Evolutionary conservation across 495 filamentous ascomycete genomes (phyloP), one percentile per base, ranked within the genome.

Genomic region (Penicillium pancosmium): DNA sequence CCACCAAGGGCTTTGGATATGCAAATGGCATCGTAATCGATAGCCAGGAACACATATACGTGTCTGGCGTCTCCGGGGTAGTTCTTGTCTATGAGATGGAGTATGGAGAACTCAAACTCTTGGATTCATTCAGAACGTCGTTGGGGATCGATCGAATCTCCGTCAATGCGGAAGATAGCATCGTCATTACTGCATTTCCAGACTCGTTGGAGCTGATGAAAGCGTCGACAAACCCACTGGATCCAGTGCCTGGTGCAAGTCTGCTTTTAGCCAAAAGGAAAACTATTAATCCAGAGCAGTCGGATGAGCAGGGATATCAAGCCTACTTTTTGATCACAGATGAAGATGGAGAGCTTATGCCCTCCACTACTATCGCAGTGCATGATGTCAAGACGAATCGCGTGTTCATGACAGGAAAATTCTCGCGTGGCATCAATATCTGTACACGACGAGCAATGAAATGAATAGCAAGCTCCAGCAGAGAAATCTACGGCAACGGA

Each of bases 311-410:
- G 25, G 46, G 38, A 34, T 54, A 57, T 50, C 11, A 51, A 11
- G n/a, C 47, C 2, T 31, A 46, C 15, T 34, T 52, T 6, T 19
- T 54, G 46, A 23, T 58, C 9, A 51, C 58, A 31, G 60, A 63
- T 16, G 35, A 52, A 51, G 52, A 53, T 31, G 46, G 25, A 8
- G 57, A 58, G 31, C 41, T 31, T 10, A 52, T 58, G 21, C 56
- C 60, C 11, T 50, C 50, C 5, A 55, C 55, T 18, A 54, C 46
- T 7, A 40, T 50, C 5, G 55, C 46, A 0, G 55, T 58, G 36
- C 60, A 62, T 50, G 60, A 62, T 57, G 55, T 50, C 10, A 50
- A 55, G 33, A 50, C 51, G 12, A 13, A 58, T 27, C 43, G 46
- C n/a, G 18, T 58, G 1, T 63, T 63, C 23, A 27, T 63, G 10